These are phyloP conservation scores for Penicillium roqueforti DNA, from an alignment of 495 filamentous ascomycete genomes.

Conservation along the genomic window DNA sequence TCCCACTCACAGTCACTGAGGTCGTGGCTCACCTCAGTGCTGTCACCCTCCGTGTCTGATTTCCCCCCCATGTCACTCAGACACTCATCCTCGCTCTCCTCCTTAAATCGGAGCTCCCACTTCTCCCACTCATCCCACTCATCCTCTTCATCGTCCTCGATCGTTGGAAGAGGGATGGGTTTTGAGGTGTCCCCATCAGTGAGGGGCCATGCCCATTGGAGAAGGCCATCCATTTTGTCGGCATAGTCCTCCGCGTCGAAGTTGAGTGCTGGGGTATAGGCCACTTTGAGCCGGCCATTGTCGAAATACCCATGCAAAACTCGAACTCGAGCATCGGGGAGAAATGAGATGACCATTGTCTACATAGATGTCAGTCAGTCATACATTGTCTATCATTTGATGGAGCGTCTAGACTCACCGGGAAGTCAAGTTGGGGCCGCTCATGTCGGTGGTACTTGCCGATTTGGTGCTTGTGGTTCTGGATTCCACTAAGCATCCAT, in stretches of 20 bases:
- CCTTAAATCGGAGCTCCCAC: background rate
- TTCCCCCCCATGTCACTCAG: no score
- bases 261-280: background rate
- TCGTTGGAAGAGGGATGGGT: slow-evolving; percentile 3
- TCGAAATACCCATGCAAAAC: slow-evolving; percentile 9
- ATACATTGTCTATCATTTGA: background rate
- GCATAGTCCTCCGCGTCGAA: slow-evolving; percentile 4
- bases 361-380: background rate
- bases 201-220: slow-evolving; percentile 8
- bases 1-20: background rate
- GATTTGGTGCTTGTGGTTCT: background rate
- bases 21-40: background rate
- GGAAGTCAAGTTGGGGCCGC: background rate
- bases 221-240: slow-evolving; percentile 1
- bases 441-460: background rate
- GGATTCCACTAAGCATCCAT: slow-evolving; percentile 4
- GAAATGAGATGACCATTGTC: slow-evolving; percentile 13
- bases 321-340: slow-evolving; percentile 3
- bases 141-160: slow-evolving; percentile 8
- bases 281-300: background rate
- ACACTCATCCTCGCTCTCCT: background rate
- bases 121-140: background rate
- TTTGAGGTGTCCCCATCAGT: background rate
- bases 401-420: background rate
- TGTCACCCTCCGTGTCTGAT: background rate